Conservation (phyloP, 768 basidiomycete genomes). For the Mycena belliarum region DNA sequence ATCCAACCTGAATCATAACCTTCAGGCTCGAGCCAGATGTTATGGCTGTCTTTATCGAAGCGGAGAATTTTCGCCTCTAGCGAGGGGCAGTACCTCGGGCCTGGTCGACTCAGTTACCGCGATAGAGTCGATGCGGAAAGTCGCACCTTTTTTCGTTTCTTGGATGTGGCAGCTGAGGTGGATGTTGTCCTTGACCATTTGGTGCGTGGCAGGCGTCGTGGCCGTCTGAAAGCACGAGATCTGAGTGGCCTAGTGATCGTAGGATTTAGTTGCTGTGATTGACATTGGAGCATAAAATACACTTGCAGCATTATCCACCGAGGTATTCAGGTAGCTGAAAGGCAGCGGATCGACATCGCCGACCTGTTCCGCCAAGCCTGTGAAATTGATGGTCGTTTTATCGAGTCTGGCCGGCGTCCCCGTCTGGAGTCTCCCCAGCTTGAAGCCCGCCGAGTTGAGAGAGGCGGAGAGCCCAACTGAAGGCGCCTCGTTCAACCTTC, state of each 20-base stretch:
- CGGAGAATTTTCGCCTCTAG: constrained; percentile 85
- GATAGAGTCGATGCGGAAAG: background rate
- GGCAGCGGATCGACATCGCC: constrained; percentile 68
- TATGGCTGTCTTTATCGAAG: constrained; percentile 73
- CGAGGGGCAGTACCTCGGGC: constrained; percentile 90
- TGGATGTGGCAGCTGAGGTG: constrained; percentile 83
- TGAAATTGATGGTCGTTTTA: constrained; percentile 69
- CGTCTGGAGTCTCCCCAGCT: constrained; percentile 81
- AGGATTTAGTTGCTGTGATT: constrained; percentile 4
- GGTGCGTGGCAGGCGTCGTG: constrained; percentile 74
- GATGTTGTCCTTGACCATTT: constrained; percentile 72
- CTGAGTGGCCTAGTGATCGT: constrained; percentile 62
- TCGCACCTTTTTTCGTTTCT: constrained; percentile 79
- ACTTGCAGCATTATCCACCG: constrained; percentile 70
- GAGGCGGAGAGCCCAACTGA: constrained; percentile 77
- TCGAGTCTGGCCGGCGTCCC: constrained; percentile 84
- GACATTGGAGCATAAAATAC: constrained; percentile 14
- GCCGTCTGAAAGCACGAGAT: constrained; percentile 69
- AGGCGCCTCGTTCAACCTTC: constrained; percentile 71
- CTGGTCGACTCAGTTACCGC: constrained; percentile 36
- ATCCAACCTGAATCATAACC: constrained; percentile 80
- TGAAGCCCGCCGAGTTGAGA: constrained; percentile 73
- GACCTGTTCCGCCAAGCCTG: constrained; percentile 57
- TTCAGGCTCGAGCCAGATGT: constrained; percentile 89
- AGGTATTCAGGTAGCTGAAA: constrained; percentile 74